Percentiles rank a stretch among this genome's conserved stretches.
phyloP scores from a whole-genome alignment of 495 filamentous ascomycete species.

The Letharia columbiana region DNA sequence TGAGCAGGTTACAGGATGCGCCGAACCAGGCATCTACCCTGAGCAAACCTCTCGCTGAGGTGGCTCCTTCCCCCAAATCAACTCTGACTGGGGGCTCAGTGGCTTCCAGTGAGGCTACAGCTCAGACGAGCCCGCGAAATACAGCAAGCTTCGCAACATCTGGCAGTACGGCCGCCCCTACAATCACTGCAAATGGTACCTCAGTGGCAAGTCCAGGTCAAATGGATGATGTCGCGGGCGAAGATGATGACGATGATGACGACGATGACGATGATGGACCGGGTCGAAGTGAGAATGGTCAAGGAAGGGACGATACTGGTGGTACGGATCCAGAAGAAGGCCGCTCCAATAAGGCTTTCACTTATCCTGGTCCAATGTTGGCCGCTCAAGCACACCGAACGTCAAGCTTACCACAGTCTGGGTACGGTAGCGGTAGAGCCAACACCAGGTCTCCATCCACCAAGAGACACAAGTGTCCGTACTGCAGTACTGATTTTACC shows the following conservation, averaged over 20 bases:
- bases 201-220: slow-evolving; percentile 28
- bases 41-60: slow-evolving; percentile 23
- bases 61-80: slow-evolving; percentile 20
- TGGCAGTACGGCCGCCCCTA: slow-evolving; percentile 18
- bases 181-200: slow-evolving; percentile 21
- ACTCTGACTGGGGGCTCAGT: slow-evolving; percentile 13
- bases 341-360: slow-evolving; percentile 43
- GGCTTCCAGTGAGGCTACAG: slow-evolving; percentile 13
- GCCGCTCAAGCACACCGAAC: slow-evolving; percentile 37
- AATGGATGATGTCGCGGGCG: slow-evolving; percentile 21
- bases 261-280: slow-evolving; percentile 11
- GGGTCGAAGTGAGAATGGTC: slow-evolving; percentile 2
- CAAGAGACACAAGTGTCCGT: slow-evolving; percentile 93
- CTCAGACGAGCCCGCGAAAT: slow-evolving; percentile 28
- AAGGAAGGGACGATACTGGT: background rate
- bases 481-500: slow-evolving; percentile 94
- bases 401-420: slow-evolving; percentile 67
- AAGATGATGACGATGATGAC: slow-evolving; percentile 18
- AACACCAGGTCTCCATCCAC: slow-evolving; percentile 61
- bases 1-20: slow-evolving; percentile 26
- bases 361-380: slow-evolving; percentile 41
- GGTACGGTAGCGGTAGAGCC: slow-evolving; percentile 48
- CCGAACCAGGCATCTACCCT: slow-evolving; percentile 23
- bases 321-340: slow-evolving; percentile 38
- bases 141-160: slow-evolving; percentile 24